Conservation (phyloP, 139 green algal species). For the Chlorella sp. region DNA sequence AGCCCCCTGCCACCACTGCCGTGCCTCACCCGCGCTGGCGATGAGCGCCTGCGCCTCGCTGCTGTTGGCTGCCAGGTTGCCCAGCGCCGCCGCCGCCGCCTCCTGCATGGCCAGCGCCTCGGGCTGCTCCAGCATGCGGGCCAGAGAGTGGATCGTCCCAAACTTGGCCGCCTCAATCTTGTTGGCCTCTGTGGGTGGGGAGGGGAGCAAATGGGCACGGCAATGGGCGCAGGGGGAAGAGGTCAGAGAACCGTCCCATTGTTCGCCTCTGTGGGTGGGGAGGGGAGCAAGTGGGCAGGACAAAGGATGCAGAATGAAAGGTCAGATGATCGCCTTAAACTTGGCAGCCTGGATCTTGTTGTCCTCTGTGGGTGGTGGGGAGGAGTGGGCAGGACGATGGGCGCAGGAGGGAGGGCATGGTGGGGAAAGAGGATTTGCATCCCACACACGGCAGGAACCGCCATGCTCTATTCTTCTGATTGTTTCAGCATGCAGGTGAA, state of each 20-base stretch:
- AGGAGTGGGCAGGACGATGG: neutral
- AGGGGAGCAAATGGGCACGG: neutral
- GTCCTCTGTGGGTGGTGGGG: neutral
- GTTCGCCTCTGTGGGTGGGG: too few relatives aligned
- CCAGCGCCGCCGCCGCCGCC: slow-evolving; percentile 41
- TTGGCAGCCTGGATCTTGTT: slow-evolving; percentile 41
- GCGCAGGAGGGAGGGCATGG: too few relatives aligned
- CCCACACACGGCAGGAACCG: too few relatives aligned
- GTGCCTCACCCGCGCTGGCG: slow-evolving; percentile 5
- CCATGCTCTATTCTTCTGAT: too few relatives aligned
- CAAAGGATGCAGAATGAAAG: too few relatives aligned
- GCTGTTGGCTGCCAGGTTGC: slow-evolving; percentile 50
- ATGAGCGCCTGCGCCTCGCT: slow-evolving; percentile 30
- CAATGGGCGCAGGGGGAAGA: neutral
- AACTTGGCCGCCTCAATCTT: slow-evolving; percentile 39
- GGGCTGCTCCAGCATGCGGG: slow-evolving; percentile 13
- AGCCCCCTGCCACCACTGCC: neutral
- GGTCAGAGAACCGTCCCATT: too few relatives aligned
- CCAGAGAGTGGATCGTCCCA: slow-evolving; percentile 28
- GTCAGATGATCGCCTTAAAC: slow-evolving; percentile 36
- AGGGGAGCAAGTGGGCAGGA: too few relatives aligned
- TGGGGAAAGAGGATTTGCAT: too few relatives aligned
- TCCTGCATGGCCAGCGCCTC: slow-evolving; percentile 24
- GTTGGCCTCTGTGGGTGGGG: slow-evolving; percentile 21
- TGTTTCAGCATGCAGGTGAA: too few relatives aligned